Percentiles rank a stretch among this genome's conserved stretches.
Conservation (phyloP, 495 filamentous ascomycete species). For the Zalerion maritima region DNA sequence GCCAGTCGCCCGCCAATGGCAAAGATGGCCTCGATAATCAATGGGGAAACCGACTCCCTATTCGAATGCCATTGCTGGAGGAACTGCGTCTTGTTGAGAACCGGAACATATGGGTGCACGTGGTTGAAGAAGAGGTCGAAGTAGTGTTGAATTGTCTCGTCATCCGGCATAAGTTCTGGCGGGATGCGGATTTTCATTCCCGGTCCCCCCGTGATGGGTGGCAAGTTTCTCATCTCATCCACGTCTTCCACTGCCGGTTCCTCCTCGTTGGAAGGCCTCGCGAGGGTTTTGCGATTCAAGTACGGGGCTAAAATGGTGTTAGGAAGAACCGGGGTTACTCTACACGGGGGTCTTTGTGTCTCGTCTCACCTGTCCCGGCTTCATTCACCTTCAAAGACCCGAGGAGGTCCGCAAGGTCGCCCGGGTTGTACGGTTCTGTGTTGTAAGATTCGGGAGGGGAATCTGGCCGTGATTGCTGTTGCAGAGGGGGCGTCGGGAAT, state of each 20-base stretch:
- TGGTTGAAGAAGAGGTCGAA: slow-evolving; percentile 88
- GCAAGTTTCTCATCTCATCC: slow-evolving; percentile 53
- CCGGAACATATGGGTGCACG: slow-evolving; percentile 92
- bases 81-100: slow-evolving; percentile 69
- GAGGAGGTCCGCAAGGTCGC: slow-evolving; percentile 63
- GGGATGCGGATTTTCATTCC: slow-evolving; percentile 77
- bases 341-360: slow-evolving; percentile 18
- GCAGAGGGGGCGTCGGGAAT: slow-evolving; percentile 40
- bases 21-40: slow-evolving; percentile 91
- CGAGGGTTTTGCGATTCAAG: slow-evolving; percentile 57
- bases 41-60: slow-evolving; percentile 72
- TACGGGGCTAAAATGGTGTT: slow-evolving; percentile 51
- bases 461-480: slow-evolving; percentile 29
- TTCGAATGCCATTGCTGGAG: slow-evolving; percentile 89
- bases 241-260: slow-evolving; percentile 63
- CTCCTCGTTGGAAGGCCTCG: slow-evolving; percentile 41
- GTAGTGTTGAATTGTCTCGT: slow-evolving; percentile 67
- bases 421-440: slow-evolving; percentile 50
- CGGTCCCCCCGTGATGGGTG: slow-evolving; percentile 48
- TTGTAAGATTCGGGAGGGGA: slow-evolving; percentile 37
- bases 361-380: slow-evolving; percentile 75
- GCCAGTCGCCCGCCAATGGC: slow-evolving; percentile 75
- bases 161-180: slow-evolving; percentile 83
- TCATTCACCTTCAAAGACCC: slow-evolving; percentile 82
- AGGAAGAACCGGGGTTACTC: slow-evolving; percentile 7